These are phyloP conservation scores for Collariella sp. DNA, from an alignment of 495 filamentous ascomycete species.

Conservation along the genomic window DNA sequence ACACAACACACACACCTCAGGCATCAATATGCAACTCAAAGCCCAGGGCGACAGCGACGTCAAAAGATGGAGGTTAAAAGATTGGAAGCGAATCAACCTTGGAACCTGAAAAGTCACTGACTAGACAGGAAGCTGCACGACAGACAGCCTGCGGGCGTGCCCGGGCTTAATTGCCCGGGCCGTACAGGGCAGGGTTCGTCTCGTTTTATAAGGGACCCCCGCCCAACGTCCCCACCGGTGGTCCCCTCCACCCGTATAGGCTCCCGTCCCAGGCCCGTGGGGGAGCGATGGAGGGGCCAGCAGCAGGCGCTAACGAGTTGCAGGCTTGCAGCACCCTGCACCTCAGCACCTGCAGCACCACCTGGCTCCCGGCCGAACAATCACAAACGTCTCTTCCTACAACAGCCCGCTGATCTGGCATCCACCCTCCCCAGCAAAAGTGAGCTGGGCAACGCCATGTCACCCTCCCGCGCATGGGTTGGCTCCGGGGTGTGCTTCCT, in stretches of 20 bases:
- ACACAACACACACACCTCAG: too few species aligned
- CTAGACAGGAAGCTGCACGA: constrained; percentile 6
- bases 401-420: not conserved
- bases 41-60: too few species aligned
- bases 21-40: too few species aligned
- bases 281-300: constrained; percentile 6
- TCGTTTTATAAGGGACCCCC: constrained; percentile 4
- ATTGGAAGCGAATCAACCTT: too few species aligned
- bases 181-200: not conserved
- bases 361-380: constrained; percentile 12
- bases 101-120: not conserved
- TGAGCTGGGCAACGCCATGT: constrained; percentile 13
- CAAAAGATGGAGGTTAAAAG: too few species aligned
- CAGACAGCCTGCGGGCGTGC: constrained; percentile 11
- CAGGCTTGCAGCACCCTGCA: too few species aligned
- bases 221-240: not conserved
- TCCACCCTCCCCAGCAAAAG: not conserved
- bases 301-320: not conserved
- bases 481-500: constrained; percentile 10
- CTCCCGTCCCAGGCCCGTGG: constrained; percentile 3
- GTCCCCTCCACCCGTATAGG: too few species aligned
- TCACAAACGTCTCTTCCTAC: not conserved
- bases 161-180: constrained; percentile 7
- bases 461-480: constrained; percentile 11
- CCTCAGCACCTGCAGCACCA: constrained; percentile 10